Evolutionary conservation across 495 filamentous ascomycete species (phyloP).

Genomic region (Aspergillus diversus): DNA sequence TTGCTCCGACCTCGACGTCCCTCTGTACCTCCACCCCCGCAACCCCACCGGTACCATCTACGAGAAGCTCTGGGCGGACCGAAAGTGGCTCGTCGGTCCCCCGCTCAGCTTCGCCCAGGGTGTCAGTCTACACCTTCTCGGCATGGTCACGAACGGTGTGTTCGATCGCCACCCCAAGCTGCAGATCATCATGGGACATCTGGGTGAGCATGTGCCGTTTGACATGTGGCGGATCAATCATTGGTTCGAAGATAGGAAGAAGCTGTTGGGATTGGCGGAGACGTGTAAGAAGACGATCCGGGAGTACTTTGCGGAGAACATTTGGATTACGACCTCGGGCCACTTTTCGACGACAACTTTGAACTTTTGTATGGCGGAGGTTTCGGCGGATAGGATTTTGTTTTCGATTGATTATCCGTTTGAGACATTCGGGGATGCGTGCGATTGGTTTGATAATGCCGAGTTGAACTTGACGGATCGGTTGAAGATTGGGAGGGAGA

Average conservation of each 20-base stretch:
- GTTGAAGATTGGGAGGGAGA: constrained; percentile 54
- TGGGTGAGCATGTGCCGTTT: constrained; percentile 68
- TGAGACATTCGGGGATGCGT: constrained; percentile 56
- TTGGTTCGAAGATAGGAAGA: constrained; percentile 57
- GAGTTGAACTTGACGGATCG: constrained; percentile 48
- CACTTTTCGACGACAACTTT: constrained; percentile 61
- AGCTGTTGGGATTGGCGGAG: constrained; percentile 44
- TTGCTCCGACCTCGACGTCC: constrained; percentile 61
- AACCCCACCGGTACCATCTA: constrained; percentile 52
- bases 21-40: constrained; percentile 65
- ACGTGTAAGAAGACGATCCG: constrained; percentile 56
- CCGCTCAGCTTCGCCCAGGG: constrained; percentile 53
- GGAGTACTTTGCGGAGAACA: constrained; percentile 61
- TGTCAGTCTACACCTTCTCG: constrained; percentile 53
- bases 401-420: constrained; percentile 58
- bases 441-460: constrained; percentile 57
- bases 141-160: constrained; percentile 57
- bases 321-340: constrained; percentile 68
- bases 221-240: constrained; percentile 65
- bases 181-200: constrained; percentile 68
- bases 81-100: constrained; percentile 52
- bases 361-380: constrained; percentile 51
- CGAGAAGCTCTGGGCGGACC: constrained; percentile 53
- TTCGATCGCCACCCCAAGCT: constrained; percentile 55
- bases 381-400: constrained; percentile 48